Evolutionary conservation across 768 basidiomycete genomes (phyloP).

Genomic region (Inosperma sp.): DNA sequence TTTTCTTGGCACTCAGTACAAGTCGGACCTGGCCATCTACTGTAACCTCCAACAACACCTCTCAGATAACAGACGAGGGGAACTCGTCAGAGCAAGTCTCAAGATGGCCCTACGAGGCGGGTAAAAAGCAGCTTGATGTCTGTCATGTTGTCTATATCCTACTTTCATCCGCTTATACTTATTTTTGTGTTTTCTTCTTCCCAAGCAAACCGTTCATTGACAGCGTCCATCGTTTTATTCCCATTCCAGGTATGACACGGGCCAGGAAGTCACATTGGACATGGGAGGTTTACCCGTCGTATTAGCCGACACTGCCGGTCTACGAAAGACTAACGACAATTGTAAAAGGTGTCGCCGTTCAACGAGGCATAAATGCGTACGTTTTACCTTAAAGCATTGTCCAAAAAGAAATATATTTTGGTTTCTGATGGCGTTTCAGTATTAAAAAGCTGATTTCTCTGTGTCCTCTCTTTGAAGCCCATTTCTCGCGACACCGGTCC

Average conservation of each 20-base stretch:
- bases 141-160: too few species aligned
- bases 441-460: slow-evolving; percentile 63
- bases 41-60: slow-evolving; percentile 56
- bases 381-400: slow-evolving; percentile 21
- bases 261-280: slow-evolving; percentile 80
- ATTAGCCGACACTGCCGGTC: slow-evolving; percentile 82
- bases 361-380: slow-evolving; percentile 65
- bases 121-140: slow-evolving; percentile 83
- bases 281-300: slow-evolving; percentile 80
- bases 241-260: slow-evolving; percentile 83
- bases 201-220: slow-evolving; percentile 77
- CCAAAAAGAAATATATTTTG: background rate
- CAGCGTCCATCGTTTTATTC: slow-evolving; percentile 87
- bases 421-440: slow-evolving; percentile 37
- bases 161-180: slow-evolving; percentile 2
- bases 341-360: slow-evolving; percentile 79
- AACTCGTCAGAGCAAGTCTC: slow-evolving; percentile 78
- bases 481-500: slow-evolving; percentile 16
- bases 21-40: slow-evolving; percentile 36
- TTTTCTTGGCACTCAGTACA: slow-evolving; percentile 2
- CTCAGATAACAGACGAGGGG: slow-evolving; percentile 69
- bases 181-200: background rate
- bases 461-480: slow-evolving; percentile 70
- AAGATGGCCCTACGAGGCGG: slow-evolving; percentile 85
- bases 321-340: slow-evolving; percentile 63